Base-by-base conservation (phyloP, 495 filamentous ascomycete genomes). In the Apodospora peruviana region DNA sequence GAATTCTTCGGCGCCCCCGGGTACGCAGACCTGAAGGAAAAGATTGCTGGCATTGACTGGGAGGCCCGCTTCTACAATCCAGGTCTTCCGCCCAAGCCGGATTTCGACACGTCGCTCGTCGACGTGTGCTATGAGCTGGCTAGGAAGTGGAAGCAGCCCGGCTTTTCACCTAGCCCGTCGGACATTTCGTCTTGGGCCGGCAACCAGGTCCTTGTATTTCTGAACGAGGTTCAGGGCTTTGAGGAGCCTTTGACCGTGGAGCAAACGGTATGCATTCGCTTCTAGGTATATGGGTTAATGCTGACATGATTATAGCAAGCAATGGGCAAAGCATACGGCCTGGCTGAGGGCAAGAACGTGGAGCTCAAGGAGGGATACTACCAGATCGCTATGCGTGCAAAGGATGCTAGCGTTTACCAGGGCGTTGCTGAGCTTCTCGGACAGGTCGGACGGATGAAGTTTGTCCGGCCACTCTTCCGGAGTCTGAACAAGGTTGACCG, bases 401-500 rank as follows among this genome's bases (percentile, higher is more conserved):
- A 80, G 40, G 85, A 86, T 54, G 64, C 74, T 51, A 78, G 65
- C 23, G 73, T 86, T 2, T 85, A 90, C 53, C 62, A 79, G 34
- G 81, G 83, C 0, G 79, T 88, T 0, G 83, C 83, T 5, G 81
- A 88, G 43, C 72, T 95, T 14, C 72, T 96, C 32, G 85, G 88
- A 3, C 75, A 75, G 14, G 89, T 95, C 52, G 91, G 91, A 4
- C 79, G 93, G 43, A 96, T 98, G 91, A 98, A 98, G 77, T 96
- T 91, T 65, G 90, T 96, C 45, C 77, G 90, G 50, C 87, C 90
- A 43, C 65, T 98, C 65, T 93, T 81, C 71, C 78, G 83, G 52
- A 71, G 77, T 47, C 69, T 97, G 55, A 83, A 84, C 55, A 80
- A 81, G 56, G 76, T 84, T 2, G 85, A 95, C 70, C 73, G 79